Evolutionary conservation across 2,329 filamentous ascomycete species (phyloP).

Genomic region (Pseudodiploospora longispora): DNA sequence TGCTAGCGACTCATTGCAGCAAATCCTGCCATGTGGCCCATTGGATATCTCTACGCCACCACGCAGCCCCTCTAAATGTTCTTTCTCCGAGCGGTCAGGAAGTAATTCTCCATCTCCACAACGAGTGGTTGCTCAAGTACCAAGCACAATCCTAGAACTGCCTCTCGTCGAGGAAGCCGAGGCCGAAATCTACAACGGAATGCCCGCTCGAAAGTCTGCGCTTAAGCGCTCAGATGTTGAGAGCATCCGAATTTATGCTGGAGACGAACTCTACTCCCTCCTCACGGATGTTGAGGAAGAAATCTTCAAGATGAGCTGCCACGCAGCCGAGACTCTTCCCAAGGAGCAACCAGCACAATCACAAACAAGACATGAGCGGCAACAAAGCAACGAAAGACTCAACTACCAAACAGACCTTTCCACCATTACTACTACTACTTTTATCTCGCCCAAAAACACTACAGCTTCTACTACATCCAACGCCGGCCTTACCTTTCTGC

Average conservation of each 20-base stretch:
- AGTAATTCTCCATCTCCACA: conserved; percentile 41
- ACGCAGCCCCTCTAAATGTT: conserved; percentile 46
- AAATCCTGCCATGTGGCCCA: conserved; percentile 27
- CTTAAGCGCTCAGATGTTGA: conserved; percentile 40
- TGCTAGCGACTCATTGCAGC: conserved; percentile 11
- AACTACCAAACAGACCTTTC: conserved; percentile 24
- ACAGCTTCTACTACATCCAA: conserved; percentile 19
- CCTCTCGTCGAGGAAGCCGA: conserved; percentile 36
- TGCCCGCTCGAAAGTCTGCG: conserved; percentile 14
- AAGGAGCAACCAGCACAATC: conserved; percentile 11
- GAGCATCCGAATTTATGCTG: conserved; percentile 61
- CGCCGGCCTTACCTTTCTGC: neutral
- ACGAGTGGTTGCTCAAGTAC: conserved; percentile 44
- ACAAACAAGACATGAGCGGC: conserved; percentile 35
- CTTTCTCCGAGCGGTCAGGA: conserved; percentile 22
- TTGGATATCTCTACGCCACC: conserved; percentile 48
- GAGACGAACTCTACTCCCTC: conserved; percentile 57
- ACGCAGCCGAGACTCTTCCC: conserved; percentile 8
- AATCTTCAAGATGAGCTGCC: conserved; percentile 27
- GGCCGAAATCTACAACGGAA: conserved; percentile 17
- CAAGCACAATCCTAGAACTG: conserved; percentile 47
- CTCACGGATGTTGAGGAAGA: conserved; percentile 56
- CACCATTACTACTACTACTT: conserved; percentile 18
- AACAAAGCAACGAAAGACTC: conserved; percentile 44
- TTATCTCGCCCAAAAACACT: conserved; percentile 12